Percentiles rank a stretch among this genome's conserved stretches.
Evolutionary conservation across 2,329 filamentous ascomycete species (phyloP).

Genomic region (Penicillium sp.): DNA sequence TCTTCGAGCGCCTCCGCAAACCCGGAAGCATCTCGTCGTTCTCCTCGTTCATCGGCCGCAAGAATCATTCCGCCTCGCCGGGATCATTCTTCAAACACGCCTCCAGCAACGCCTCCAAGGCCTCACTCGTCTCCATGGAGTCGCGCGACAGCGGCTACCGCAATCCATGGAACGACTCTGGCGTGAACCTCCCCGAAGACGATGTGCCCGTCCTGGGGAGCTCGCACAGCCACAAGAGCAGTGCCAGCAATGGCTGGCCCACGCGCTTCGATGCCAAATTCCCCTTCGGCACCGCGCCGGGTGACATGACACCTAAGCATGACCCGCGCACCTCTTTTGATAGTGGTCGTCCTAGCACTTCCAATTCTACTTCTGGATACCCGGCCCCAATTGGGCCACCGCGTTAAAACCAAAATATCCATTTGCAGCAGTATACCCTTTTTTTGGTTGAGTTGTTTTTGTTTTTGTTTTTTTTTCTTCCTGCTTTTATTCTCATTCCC

Average conservation of each 20-base stretch:
- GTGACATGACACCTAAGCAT: slow-evolving; percentile 81
- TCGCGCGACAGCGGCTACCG: slow-evolving; percentile 92
- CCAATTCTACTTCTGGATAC: slow-evolving; percentile 97
- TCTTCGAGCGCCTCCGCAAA: slow-evolving; percentile 92
- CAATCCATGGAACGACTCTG: slow-evolving; percentile 97
- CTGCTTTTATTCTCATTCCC: slow-evolving; percentile 18
- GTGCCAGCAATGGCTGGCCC: slow-evolving; percentile 57
- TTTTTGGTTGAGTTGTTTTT: slow-evolving; percentile 43
- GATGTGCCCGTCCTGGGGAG: slow-evolving; percentile 58
- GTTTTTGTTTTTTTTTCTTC: slow-evolving; percentile 21
- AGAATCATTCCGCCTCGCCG: slow-evolving; percentile 85
- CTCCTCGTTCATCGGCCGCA: slow-evolving; percentile 93
- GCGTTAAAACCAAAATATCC: slow-evolving; percentile 65
- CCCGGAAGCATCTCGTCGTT: slow-evolving; percentile 92
- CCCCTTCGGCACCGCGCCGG: slow-evolving; percentile 62
- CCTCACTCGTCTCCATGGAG: slow-evolving; percentile 92
- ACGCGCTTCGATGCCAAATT: slow-evolving; percentile 61
- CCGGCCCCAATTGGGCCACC: slow-evolving; percentile 86
- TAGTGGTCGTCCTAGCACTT: slow-evolving; percentile 88
- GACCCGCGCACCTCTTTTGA: slow-evolving; percentile 80
- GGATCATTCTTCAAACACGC: slow-evolving; percentile 90
- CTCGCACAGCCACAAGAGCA: slow-evolving; percentile 63
- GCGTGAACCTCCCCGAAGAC: slow-evolving; percentile 88
- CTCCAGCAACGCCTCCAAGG: slow-evolving; percentile 85
- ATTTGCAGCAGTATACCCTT: slow-evolving; percentile 48